These are phyloP conservation scores for Dendrobium nobile DNA, from an alignment of 106 monocot genomes.

Conservation along the genomic window DNA sequence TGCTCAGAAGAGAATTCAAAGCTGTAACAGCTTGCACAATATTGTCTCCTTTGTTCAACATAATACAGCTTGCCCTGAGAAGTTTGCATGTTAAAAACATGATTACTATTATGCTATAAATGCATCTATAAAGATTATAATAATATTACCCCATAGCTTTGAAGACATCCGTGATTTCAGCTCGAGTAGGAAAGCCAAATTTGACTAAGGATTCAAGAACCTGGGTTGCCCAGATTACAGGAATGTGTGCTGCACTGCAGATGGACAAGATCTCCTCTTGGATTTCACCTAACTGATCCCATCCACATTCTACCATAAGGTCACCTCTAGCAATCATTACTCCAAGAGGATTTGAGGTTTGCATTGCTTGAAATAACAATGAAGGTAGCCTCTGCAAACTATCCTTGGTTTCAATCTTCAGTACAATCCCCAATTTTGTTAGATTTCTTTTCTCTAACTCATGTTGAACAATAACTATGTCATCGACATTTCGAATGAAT, in stretches of 20 bases:
- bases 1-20: conserved; percentile 24
- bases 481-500: conserved; percentile 24
- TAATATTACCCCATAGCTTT: conserved; percentile 27
- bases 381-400: conserved; percentile 34
- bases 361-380: conserved; percentile 37
- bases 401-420: conserved; percentile 40
- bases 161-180: conserved; percentile 36
- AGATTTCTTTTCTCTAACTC: conserved; percentile 32
- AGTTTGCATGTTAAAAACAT: not conserved
- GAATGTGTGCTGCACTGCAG: conserved; percentile 36
- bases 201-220: conserved; percentile 39
- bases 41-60: conserved; percentile 45
- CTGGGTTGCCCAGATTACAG: conserved; percentile 50
- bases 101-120: not conserved
- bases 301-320: conserved; percentile 41
- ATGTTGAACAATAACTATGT: conserved; percentile 22
- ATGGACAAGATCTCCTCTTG: conserved; percentile 36
- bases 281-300: conserved; percentile 31
- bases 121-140: not conserved
- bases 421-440: conserved; percentile 21
- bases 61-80: conserved; percentile 31
- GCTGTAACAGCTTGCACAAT: conserved; percentile 33
- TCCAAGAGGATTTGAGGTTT: conserved; percentile 27
- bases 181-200: conserved; percentile 35
- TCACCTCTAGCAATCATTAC: conserved; percentile 52